phyloP scores from a whole-genome alignment of 495 filamentous ascomycete genomes.

The Penicillium maclennaniae region DNA sequence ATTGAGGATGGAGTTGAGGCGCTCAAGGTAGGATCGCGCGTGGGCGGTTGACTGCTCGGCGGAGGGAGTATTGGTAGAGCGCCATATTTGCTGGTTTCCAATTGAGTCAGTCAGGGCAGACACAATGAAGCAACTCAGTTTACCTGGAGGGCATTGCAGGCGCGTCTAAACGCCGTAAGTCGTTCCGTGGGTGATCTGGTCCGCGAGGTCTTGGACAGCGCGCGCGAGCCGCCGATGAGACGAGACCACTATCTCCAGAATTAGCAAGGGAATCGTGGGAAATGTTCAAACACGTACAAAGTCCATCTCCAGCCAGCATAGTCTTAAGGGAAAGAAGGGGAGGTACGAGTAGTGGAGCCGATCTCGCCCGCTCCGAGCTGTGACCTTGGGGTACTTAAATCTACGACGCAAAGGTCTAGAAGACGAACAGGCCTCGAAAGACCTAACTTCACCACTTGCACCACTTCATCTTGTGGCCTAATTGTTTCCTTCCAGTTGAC shows the following conservation, averaged over 20 bases:
- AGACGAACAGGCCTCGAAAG: no score
- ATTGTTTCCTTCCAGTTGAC: not conserved
- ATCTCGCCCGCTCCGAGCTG: no score
- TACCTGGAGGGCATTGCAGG: constrained; percentile 82
- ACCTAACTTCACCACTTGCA: no score
- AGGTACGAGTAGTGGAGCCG: not conserved
- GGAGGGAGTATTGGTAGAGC: constrained; percentile 52
- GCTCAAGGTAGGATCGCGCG: constrained; percentile 55
- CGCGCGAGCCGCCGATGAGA: constrained; percentile 76
- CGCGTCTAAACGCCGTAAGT: constrained; percentile 82
- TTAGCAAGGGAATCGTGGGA: constrained; percentile 13
- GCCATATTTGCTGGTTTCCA: constrained; percentile 70
- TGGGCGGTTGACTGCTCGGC: constrained; percentile 48
- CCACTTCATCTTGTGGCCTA: not conserved
- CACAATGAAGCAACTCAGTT: constrained; percentile 10
- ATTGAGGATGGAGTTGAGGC: constrained; percentile 72
- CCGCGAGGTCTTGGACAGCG: constrained; percentile 58
- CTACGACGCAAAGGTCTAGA: no score
- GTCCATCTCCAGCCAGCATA: constrained; percentile 40
- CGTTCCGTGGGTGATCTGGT: constrained; percentile 79
- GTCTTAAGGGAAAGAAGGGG: constrained; percentile 24
- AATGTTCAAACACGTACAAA: constrained; percentile 29
- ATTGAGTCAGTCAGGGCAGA: constrained; percentile 9
- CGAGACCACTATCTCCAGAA: constrained; percentile 67
- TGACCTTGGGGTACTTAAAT: no score